Evolutionary conservation across 164 flowering plant genomes (phyloP).

Genomic region (Vitis amurensis): DNA sequence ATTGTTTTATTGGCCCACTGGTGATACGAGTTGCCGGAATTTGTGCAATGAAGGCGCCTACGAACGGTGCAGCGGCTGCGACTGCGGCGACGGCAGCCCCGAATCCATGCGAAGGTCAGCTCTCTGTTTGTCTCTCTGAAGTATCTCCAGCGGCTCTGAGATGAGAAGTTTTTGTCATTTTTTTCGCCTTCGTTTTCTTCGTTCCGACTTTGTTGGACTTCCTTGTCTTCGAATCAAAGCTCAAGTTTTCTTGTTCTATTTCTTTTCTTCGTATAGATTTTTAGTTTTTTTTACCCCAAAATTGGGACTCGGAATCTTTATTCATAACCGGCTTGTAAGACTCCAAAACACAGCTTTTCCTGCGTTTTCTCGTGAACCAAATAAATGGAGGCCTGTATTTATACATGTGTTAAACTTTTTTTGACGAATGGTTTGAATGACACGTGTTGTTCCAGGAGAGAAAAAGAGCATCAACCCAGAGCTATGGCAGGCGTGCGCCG

Average conservation of each 20-base stretch:
- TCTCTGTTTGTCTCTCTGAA: constrained; percentile 5
- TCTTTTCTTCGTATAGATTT: not conserved
- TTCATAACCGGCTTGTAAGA: too few species aligned
- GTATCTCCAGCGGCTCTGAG: not conserved
- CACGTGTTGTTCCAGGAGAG: constrained; percentile 48
- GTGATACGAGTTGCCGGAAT: constrained; percentile 4
- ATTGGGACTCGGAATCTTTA: too few species aligned
- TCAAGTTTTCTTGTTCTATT: not conserved
- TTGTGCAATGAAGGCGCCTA: constrained; percentile 48
- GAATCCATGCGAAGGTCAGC: constrained; percentile 49
- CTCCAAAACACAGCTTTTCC: not conserved
- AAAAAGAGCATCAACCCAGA: constrained; percentile 82
- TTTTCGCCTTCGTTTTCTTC: not conserved
- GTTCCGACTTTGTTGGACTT: constrained; percentile 7
- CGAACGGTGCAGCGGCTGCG: constrained; percentile 40
- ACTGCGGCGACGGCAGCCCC: constrained; percentile 28
- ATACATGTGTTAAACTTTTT: too few species aligned
- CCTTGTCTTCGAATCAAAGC: not conserved
- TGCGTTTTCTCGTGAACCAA: constrained; percentile 9
- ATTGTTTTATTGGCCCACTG: not conserved
- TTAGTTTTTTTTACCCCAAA: too few species aligned
- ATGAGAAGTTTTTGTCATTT: not conserved
- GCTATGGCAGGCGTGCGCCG: constrained; percentile 97
- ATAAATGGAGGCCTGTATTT: not conserved
- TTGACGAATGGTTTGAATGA: constrained; percentile 13